These are phyloP conservation scores for Monosporozyma servazzii DNA, from an alignment of 805 yeast species.

Conservation along the genomic window DNA sequence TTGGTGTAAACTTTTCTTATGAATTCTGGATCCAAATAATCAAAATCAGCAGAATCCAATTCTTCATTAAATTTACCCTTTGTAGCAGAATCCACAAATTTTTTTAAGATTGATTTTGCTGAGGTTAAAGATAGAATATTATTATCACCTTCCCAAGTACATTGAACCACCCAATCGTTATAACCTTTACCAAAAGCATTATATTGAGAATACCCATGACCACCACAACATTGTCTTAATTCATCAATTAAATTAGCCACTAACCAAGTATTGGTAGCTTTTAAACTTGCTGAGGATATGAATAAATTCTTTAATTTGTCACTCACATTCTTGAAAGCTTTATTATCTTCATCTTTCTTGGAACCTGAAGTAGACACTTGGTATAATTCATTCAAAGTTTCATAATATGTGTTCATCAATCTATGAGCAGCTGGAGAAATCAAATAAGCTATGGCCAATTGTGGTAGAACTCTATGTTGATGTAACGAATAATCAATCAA, in stretches of 20 bases:
- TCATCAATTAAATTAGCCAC: conserved; percentile 75
- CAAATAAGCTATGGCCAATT: conserved; percentile 68
- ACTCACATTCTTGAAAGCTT: conserved; percentile 37
- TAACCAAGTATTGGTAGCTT: conserved; percentile 85
- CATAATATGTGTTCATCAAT: conserved; percentile 43
- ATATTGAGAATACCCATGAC: conserved; percentile 92
- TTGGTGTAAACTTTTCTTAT: conserved; percentile 19
- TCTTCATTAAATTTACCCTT: conserved; percentile 30
- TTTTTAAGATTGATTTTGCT: conserved; percentile 58
- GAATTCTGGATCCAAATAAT: conserved; percentile 23
- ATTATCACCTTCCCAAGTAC: conserved; percentile 98
- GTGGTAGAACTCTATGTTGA: conserved; percentile 82
- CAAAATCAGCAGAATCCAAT: conserved; percentile 26
- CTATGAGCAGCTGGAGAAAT: conserved; percentile 62
- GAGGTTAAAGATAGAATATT: conserved; percentile 74
- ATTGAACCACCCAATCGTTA: conserved; percentile 93
- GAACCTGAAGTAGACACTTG: conserved; percentile 32
- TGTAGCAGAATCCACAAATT: conserved; percentile 31
- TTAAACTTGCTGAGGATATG: conserved; percentile 77
- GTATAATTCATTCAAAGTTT: conserved; percentile 46
- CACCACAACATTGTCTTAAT: conserved; percentile 90
- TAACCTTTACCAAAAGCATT: conserved; percentile 84
- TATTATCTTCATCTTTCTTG: conserved; percentile 15
- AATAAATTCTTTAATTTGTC: conserved; percentile 63
- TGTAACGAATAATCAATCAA: conserved; percentile 81